These are phyloP conservation scores for Copromyces sp. DNA, from an alignment of 495 filamentous ascomycete species.

Conservation along the genomic window DNA sequence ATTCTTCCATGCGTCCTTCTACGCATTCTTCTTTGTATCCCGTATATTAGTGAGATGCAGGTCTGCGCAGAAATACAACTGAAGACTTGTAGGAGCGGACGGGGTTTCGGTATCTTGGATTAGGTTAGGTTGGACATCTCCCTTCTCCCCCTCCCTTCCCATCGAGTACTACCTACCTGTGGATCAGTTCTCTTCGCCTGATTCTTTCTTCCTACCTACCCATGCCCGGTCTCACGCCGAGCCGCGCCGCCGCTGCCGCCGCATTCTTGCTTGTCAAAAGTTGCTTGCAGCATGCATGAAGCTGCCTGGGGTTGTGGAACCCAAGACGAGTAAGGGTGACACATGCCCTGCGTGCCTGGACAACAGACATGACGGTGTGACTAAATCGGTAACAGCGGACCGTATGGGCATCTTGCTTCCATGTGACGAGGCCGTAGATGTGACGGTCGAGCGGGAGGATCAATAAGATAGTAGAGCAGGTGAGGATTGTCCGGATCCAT, in stretches of 20 bases:
- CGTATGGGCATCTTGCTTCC: neutral
- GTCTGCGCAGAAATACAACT: neutral
- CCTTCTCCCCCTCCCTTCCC: neutral
- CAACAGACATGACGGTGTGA: neutral
- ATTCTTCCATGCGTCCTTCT: neutral
- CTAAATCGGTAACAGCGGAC: neutral
- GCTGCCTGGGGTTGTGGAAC: neutral
- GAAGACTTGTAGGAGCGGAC: no score
- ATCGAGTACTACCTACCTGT: neutral
- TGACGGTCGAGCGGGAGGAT: neutral
- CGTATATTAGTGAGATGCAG: neutral
- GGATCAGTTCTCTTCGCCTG: neutral
- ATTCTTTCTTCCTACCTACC: neutral
- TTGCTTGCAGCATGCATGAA: neutral
- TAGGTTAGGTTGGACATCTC: neutral
- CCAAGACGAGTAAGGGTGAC: neutral
- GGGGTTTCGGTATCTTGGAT: neutral
- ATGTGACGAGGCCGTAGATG: neutral
- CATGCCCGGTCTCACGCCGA: neutral
- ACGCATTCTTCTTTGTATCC: neutral
- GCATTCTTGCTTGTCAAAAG: neutral
- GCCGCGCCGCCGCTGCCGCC: neutral
- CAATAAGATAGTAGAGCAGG: neutral
- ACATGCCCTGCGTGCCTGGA: neutral
- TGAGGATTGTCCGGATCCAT: neutral